A percentile compares a stretch with the other conserved stretches of the same genome.
Conservation (phyloP, 768 basidiomycete species). For the Lepiota brunneoincarnata region DNA sequence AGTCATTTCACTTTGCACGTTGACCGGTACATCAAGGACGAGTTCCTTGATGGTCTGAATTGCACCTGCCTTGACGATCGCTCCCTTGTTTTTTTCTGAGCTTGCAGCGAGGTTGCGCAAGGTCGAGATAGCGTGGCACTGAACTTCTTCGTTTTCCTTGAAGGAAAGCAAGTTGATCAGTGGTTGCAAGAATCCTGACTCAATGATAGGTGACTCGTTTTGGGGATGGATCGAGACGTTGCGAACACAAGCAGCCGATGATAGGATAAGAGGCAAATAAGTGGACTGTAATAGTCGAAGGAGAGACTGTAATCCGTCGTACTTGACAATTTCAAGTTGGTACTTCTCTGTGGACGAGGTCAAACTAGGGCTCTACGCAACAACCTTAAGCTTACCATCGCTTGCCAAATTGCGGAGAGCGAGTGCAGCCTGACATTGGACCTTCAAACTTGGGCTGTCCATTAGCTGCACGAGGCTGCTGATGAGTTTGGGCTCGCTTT, state of each 20-base stretch:
- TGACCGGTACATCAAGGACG: slow-evolving; percentile 91
- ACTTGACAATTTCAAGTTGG: slow-evolving; percentile 96
- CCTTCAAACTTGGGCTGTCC: slow-evolving; percentile 97
- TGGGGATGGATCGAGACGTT: slow-evolving; percentile 98
- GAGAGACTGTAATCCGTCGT: slow-evolving; percentile 87
- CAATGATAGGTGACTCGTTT: slow-evolving; percentile 99
- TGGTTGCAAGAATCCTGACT: slow-evolving; percentile 94
- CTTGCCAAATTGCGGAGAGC: slow-evolving; percentile 96
- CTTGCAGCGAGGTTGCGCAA: slow-evolving; percentile 95
- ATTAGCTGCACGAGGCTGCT: slow-evolving; percentile 91
- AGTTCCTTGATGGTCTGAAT: slow-evolving; percentile 96
- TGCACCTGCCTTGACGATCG: slow-evolving; percentile 97
- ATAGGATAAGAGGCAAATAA: slow-evolving; percentile 96
- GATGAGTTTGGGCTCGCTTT: slow-evolving; percentile 92
- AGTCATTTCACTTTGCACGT: slow-evolving; percentile 99
- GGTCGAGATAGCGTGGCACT: slow-evolving; percentile 98
- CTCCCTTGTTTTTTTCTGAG: slow-evolving; percentile 96
- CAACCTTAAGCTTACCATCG: slow-evolving; percentile 61
- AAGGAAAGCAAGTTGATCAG: slow-evolving; percentile 95
- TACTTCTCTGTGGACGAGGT: slow-evolving; percentile 75
- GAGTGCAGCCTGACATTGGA: slow-evolving; percentile 97
- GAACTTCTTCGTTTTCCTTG: slow-evolving; percentile 99
- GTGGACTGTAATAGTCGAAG: slow-evolving; percentile 94
- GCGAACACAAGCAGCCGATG: slow-evolving; percentile 96
- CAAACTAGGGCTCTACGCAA: background rate